These are phyloP conservation scores for Dactylellina leptospora DNA, from an alignment of 2,329 filamentous ascomycete species.

Conservation along the genomic window DNA sequence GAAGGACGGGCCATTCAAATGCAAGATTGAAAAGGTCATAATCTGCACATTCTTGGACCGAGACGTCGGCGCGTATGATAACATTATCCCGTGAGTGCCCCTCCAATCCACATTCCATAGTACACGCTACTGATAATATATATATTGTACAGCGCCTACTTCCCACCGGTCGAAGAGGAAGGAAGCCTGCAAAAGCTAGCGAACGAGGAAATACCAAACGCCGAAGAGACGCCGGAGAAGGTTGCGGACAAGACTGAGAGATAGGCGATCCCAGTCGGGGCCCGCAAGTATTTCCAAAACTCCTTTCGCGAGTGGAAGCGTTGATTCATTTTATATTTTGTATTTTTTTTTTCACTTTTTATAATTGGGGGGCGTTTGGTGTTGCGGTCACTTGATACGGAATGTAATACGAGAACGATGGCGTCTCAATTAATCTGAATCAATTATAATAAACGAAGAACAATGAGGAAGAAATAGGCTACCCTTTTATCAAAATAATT, in stretches of 20 bases:
- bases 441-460: not conserved
- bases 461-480: slow-evolving; percentile 2
- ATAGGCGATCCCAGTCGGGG: slow-evolving; percentile 18
- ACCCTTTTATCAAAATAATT: slow-evolving; percentile 46
- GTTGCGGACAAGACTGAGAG: slow-evolving; percentile 1
- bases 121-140: not conserved
- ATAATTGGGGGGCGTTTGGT: not conserved
- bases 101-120: not conserved
- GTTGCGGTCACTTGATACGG: not conserved
- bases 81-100: slow-evolving; percentile 74
- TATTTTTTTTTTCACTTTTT: not conserved
- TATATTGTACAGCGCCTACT: slow-evolving; percentile 61
- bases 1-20: slow-evolving; percentile 5
- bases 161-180: slow-evolving; percentile 62
- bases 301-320: not conserved
- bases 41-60: slow-evolving; percentile 86
- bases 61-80: slow-evolving; percentile 77
- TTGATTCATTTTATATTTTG: too few relatives aligned
- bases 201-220: not conserved
- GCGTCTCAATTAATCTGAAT: not conserved
- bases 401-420: not conserved
- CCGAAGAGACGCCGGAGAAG: slow-evolving; percentile 1
- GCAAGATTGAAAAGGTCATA: slow-evolving; percentile 74
- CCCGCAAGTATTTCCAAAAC: slow-evolving; percentile 5
- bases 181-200: slow-evolving; percentile 40